These are phyloP conservation scores for Verticillium isaacii DNA, from an alignment of 2,329 filamentous ascomycete genomes.

Conservation along the genomic window DNA sequence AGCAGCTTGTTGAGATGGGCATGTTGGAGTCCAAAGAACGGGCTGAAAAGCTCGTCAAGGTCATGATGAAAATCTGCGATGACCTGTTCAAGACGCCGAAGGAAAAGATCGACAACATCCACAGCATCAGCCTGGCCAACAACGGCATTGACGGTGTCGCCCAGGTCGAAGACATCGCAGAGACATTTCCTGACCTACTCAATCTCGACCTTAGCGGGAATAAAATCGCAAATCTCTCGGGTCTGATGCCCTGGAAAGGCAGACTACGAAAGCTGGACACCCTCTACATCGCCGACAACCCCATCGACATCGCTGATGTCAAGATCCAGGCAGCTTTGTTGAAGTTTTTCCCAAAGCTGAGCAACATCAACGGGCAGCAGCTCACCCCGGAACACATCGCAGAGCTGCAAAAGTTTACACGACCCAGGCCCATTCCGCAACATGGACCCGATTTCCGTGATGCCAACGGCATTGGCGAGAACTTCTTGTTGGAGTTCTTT, in stretches of 20 bases:
- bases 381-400: constrained; percentile 68
- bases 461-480: constrained; percentile 67
- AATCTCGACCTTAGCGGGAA: constrained; percentile 89
- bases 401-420: constrained; percentile 42
- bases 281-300: constrained; percentile 73
- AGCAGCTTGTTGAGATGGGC: constrained; percentile 66
- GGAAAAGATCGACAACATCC: constrained; percentile 72
- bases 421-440: constrained; percentile 57
- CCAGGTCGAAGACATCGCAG: constrained; percentile 69
- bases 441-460: constrained; percentile 68
- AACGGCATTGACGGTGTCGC: constrained; percentile 73
- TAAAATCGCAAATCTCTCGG: constrained; percentile 62
- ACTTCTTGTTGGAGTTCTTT: constrained; percentile 72
- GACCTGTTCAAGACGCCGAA: constrained; percentile 66
- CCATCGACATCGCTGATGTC: constrained; percentile 57
- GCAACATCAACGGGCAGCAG: constrained; percentile 68
- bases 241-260: constrained; percentile 70
- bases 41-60: constrained; percentile 84
- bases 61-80: constrained; percentile 83
- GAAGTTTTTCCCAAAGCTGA: constrained; percentile 78
- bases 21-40: constrained; percentile 69
- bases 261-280: constrained; percentile 78
- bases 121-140: constrained; percentile 74
- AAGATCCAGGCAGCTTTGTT: constrained; percentile 65
- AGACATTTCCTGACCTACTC: constrained; percentile 77